Evolutionary conservation across 805 yeast species (phyloP), one percentile per base, ranked within the genome.

Genomic region (Yamadazyma paraphyllophila): DNA sequence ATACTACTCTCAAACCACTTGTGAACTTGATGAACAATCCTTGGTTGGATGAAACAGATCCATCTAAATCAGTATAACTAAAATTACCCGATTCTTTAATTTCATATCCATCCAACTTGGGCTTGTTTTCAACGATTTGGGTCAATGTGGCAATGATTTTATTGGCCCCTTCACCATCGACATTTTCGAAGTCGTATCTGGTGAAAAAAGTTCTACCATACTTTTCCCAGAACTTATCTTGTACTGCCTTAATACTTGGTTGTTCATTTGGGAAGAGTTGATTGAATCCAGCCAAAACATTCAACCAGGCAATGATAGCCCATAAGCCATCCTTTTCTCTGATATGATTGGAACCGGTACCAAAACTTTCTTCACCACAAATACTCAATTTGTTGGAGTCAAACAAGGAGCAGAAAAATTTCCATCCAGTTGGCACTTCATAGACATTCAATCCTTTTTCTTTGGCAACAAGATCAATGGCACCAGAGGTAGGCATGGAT

Each of bases 351-450:
- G 97, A 90, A 37, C 99, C 99, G 25, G 99, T 92, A 60, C 99
- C 99, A 59, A 92, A 92, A 26, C 96, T 85, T 71, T 92, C 99
- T 69, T 92, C 99, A 57, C 99, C 99, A 70, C 99, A 92, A 61
- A 92, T 92, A 48, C 96, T 87, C 57, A 92, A 78, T 70, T 90
- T 91, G 60, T 88, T 81, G 33, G 96, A 91, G 63, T 92, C 99
- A 59, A 92, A 92, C 54, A 92, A 72, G 4, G 96, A 92, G 69
- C 98, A 91, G 79, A 92, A 92, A 65, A 92, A 92, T 69, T 92
- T 92, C 99, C 99, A 92, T 30, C 98, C 99, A 14, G 99, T 92
- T 45, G 99, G 99, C 5, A 94, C 98, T 69, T 94, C 99, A 67
- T 92, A 92, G 50, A 83, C 73, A 41, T 83, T 69, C 53, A 92